These are phyloP conservation scores for Flaveria sonorensis DNA, from an alignment of 129 eudicot species.

Conservation along the genomic window DNA sequence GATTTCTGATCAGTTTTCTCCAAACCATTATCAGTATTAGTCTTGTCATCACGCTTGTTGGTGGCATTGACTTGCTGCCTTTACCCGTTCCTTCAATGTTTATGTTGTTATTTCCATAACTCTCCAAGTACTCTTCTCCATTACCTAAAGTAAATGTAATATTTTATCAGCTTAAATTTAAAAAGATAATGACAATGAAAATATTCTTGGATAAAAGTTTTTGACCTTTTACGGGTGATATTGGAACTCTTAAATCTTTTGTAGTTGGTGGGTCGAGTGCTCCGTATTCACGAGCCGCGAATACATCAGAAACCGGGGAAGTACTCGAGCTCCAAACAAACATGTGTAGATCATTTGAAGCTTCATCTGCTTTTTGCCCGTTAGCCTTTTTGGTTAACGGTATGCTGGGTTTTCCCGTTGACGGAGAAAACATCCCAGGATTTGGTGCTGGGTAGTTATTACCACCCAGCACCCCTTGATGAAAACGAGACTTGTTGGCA, in stretches of 20 bases:
- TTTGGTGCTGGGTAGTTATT: constrained; percentile 67
- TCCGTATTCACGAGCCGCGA: constrained; percentile 44
- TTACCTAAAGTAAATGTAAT: constrained; percentile 30
- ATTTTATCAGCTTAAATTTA: constrained; percentile 25
- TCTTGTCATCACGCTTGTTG: constrained; percentile 97
- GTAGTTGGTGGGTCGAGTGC: constrained; percentile 50
- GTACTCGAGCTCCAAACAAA: constrained; percentile 98
- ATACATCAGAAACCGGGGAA: constrained; percentile 92
- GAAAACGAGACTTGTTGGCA: constrained; percentile 52
- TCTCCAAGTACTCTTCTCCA: constrained; percentile 58
- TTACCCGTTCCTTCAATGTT: constrained; percentile 45
- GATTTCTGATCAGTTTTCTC: constrained; percentile 89
- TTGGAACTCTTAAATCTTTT: constrained; percentile 59
- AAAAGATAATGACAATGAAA: no score
- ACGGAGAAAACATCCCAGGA: constrained; percentile 84
- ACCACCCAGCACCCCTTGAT: constrained; percentile 45
- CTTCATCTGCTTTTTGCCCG: constrained; percentile 57
- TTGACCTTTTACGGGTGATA: constrained; percentile 78
- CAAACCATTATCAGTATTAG: constrained; percentile 94
- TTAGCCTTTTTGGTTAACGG: constrained; percentile 50
- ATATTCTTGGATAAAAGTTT: background rate
- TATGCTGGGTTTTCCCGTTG: constrained; percentile 34
- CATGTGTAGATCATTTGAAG: constrained; percentile 85
- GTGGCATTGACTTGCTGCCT: constrained; percentile 65
- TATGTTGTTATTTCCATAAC: constrained; percentile 65